phyloP scores from a whole-genome alignment of 805 yeast species.

The Barnettozyma botsteinii region DNA sequence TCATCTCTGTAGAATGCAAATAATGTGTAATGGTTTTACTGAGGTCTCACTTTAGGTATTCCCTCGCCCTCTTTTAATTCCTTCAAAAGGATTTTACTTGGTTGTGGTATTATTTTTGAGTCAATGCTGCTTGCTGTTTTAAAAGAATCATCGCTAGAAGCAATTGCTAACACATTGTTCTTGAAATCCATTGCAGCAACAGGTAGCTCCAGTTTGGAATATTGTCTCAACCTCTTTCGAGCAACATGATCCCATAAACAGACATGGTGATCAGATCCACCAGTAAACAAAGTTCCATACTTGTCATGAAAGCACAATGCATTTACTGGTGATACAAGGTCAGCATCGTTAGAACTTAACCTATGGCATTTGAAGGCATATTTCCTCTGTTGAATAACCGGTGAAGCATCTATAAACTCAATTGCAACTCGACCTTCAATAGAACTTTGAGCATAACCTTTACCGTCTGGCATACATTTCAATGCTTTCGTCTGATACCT shows the following conservation, averaged over 20 bases:
- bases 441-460: conserved; percentile 63
- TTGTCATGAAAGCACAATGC: conserved; percentile 71
- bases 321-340: conserved; percentile 70
- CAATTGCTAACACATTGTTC: conserved; percentile 36
- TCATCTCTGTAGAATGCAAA: too few species aligned
- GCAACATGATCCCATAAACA: conserved; percentile 87
- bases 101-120: conserved; percentile 9
- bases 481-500: conserved; percentile 59
- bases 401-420: conserved; percentile 53
- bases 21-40: background rate
- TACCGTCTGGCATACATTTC: conserved; percentile 45
- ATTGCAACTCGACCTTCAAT: conserved; percentile 81
- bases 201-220: conserved; percentile 46
- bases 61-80: conserved; percentile 18
- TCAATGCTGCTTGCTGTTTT: conserved; percentile 30
- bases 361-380: conserved; percentile 86
- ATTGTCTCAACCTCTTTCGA: conserved; percentile 68
- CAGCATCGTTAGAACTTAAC: conserved; percentile 40
- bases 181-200: conserved; percentile 36
- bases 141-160: conserved; percentile 45
- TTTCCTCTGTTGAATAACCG: conserved; percentile 35
- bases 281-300: conserved; percentile 76
- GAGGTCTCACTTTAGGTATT: conserved; percentile 10
- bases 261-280: conserved; percentile 87
- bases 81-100: conserved; percentile 17